Evolutionary conservation across 257 asterid species (phyloP).

Genomic region (Solanum chiquidenum): DNA sequence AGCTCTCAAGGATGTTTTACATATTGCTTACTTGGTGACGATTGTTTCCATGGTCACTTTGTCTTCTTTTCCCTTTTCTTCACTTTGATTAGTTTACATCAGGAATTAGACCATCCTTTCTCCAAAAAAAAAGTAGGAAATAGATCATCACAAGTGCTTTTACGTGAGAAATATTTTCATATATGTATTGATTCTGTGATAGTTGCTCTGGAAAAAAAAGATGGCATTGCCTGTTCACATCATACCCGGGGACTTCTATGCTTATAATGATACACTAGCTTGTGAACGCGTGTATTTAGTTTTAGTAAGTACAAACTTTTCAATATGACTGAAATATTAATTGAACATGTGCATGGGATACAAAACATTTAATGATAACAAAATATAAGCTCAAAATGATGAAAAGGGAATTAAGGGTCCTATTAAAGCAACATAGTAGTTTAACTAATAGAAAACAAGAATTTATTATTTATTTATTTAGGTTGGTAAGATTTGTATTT

Average conservation of each 20-base stretch:
- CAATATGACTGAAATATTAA: not conserved
- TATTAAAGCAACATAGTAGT: not conserved
- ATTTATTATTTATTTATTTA: not conserved
- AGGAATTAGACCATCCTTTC: not conserved
- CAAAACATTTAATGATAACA: not conserved
- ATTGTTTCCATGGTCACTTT: not conserved
- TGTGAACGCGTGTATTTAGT: not conserved
- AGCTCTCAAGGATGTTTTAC: not conserved
- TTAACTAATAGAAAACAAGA: not conserved
- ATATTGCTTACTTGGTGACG: not conserved
- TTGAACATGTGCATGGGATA: not conserved
- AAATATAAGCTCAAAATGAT: not conserved
- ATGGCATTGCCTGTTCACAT: not conserved
- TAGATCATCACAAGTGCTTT: not conserved
- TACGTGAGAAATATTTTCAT: not conserved
- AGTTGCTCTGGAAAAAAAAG: not conserved
- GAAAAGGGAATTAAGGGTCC: not conserved
- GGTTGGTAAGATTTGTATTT: not conserved
- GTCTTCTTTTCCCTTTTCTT: not conserved
- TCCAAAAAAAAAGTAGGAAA: not conserved
- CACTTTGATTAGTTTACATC: not conserved
- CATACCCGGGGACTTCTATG: not conserved
- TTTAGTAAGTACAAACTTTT: not conserved
- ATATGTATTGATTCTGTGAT: not conserved
- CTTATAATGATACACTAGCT: not conserved